Evolutionary conservation across 768 basidiomycete species (phyloP).

Genomic region (Lactifluus pinguis): DNA sequence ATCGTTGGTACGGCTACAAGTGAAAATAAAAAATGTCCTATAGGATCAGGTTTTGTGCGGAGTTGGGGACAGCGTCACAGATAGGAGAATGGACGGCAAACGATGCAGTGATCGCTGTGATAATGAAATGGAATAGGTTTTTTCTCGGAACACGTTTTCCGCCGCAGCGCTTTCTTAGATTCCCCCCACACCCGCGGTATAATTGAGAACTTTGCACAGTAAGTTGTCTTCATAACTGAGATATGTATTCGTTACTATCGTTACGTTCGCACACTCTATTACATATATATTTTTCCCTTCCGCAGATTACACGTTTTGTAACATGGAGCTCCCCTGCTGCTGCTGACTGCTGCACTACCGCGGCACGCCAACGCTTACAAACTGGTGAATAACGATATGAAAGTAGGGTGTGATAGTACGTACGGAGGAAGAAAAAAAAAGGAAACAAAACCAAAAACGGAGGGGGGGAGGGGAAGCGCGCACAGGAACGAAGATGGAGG

Average conservation of each 20-base stretch:
- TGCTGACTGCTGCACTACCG: conserved; percentile 1
- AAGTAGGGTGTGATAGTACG: conserved; percentile 14
- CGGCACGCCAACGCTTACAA: conserved; percentile 13
- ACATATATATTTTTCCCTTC: conserved; percentile 1
- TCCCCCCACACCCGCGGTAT: no score
- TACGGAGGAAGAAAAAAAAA: neutral
- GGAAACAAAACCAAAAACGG: neutral
- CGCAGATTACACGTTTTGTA: conserved; percentile 13
- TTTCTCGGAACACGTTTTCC: neutral
- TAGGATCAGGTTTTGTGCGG: no score
- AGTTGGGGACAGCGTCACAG: no score
- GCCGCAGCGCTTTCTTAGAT: no score
- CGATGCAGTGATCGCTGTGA: no score
- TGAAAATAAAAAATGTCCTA: no score
- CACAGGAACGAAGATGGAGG: neutral
- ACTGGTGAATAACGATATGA: conserved; percentile 15
- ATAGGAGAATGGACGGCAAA: no score
- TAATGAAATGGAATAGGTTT: no score
- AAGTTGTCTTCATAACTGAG: neutral
- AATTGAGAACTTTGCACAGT: no score
- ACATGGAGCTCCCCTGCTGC: neutral
- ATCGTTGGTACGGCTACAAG: no score
- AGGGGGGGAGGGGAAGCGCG: neutral
- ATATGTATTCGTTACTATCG: conserved; percentile 1
- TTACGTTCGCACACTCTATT: conserved; percentile 10